Evolutionary conservation across 257 asterid genomes (phyloP).

Genomic region (Haberlea rhodopensis): DNA sequence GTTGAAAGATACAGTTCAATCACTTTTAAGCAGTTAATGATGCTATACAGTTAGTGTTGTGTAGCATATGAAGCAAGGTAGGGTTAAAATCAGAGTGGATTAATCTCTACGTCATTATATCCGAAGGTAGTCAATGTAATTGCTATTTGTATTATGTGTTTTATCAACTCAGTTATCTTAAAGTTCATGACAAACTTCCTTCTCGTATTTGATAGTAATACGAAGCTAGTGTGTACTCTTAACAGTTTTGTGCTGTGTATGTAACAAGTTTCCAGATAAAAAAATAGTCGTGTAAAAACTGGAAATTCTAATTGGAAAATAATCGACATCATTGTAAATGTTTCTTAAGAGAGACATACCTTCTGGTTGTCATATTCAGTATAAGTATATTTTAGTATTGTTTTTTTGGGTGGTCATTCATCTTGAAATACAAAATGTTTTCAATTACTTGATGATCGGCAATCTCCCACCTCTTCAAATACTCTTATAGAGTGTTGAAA

Average conservation of each 20-base stretch:
- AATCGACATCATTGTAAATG: neutral
- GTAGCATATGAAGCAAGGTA: neutral
- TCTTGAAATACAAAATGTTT: no score
- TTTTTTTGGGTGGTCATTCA: no score
- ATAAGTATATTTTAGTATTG: no score
- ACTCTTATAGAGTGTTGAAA: conserved; percentile 18
- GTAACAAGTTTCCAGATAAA: neutral
- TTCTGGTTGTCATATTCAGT: no score
- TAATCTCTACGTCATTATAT: neutral
- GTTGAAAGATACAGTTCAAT: neutral
- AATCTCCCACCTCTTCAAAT: no score
- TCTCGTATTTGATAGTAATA: neutral
- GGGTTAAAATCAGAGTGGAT: neutral
- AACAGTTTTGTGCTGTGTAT: no score
- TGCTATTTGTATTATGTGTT: no score
- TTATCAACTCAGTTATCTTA: neutral
- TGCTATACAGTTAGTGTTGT: neutral
- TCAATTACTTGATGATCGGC: no score
- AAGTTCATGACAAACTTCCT: neutral
- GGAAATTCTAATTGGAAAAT: conserved; percentile 13
- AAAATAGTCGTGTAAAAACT: neutral
- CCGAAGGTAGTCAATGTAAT: neutral
- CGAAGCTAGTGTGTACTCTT: no score
- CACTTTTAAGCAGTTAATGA: neutral
- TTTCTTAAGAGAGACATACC: neutral